Conservation (phyloP, 331 rosid species). For the Stylosanthes scabra region DNA sequence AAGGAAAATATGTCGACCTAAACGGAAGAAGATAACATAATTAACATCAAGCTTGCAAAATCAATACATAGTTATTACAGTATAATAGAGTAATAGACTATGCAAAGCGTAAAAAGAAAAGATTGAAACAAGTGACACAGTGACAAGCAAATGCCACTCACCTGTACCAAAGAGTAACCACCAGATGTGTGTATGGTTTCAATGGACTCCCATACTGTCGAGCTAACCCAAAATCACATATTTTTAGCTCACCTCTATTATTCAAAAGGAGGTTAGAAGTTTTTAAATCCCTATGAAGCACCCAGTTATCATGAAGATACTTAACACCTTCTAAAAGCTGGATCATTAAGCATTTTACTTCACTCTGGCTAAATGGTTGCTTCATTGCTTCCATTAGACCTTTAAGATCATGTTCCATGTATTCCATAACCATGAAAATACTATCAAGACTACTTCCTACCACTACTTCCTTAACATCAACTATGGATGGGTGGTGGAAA, state of each 20-base stretch:
- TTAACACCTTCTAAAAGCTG: conserved; percentile 90
- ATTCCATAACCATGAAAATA: conserved; percentile 98
- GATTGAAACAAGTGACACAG: neutral
- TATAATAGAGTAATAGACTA: neutral
- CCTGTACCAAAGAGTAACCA: conserved; percentile 99
- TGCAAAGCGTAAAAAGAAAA: neutral
- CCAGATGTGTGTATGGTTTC: conserved; percentile 95
- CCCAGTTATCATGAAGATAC: conserved; percentile 99
- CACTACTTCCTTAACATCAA: conserved; percentile 96
- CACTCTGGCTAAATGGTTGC: conserved; percentile 98
- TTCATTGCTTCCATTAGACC: conserved; percentile 95
- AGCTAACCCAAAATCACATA: conserved; percentile 97
- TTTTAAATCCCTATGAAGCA: conserved; percentile 95
- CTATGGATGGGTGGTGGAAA: conserved; percentile 89
- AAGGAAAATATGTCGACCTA: conserved; percentile 22
- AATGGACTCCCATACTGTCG: conserved; percentile 98
- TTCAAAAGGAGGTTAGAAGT: conserved; percentile 90
- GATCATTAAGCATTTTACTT: conserved; percentile 94
- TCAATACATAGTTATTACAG: neutral
- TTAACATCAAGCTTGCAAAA: conserved; percentile 16
- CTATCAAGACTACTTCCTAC: conserved; percentile 97
- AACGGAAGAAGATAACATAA: conserved; percentile 6
- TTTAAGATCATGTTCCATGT: conserved; percentile 98
- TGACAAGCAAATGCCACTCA: conserved; percentile 47
- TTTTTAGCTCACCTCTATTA: conserved; percentile 93